phyloP scores from a whole-genome alignment of 2,329 filamentous ascomycete species.

The Verticillium alfalfae region DNA sequence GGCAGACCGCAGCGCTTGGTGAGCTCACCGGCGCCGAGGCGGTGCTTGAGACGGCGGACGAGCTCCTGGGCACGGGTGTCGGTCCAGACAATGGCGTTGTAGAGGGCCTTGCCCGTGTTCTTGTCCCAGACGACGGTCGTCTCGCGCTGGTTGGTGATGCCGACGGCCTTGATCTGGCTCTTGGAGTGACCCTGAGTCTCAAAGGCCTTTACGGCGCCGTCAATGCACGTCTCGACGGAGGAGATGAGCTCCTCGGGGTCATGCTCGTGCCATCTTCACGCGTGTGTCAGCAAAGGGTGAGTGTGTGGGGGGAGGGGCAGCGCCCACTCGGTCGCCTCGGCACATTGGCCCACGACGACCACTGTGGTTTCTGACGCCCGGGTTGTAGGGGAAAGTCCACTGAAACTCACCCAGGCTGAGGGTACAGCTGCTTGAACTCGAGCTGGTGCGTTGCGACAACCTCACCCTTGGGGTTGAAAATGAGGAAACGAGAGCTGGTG shows the following conservation, averaged over 20 bases:
- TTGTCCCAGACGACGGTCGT: conserved; percentile 77
- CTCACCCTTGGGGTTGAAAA: conserved; percentile 66
- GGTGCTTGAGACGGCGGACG: conserved; percentile 65
- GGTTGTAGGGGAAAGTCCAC: not conserved
- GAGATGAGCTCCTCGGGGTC: conserved; percentile 69
- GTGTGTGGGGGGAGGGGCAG: not conserved
- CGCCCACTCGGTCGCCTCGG: not conserved
- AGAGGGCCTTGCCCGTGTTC: conserved; percentile 67
- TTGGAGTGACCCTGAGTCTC: conserved; percentile 60
- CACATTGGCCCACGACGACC: not conserved
- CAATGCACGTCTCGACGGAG: conserved; percentile 71
- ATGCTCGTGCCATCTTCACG: conserved; percentile 76
- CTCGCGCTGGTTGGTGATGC: conserved; percentile 81
- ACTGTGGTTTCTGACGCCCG: not conserved
- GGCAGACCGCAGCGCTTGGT: conserved; percentile 67
- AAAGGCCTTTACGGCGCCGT: conserved; percentile 65
- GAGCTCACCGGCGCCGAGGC: conserved; percentile 62
- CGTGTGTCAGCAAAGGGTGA: not conserved
- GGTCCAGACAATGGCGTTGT: conserved; percentile 82
- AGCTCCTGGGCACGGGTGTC: conserved; percentile 71
- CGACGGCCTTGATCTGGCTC: conserved; percentile 66
- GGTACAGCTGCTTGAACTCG: conserved; percentile 71
- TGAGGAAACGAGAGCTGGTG: conserved; percentile 71
- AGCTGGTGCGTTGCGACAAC: conserved; percentile 69
- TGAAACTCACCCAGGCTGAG: conserved; percentile 61